Conservation (phyloP, 225 moss, liverwort and hornwort species). For the Asterella californica region DNA sequence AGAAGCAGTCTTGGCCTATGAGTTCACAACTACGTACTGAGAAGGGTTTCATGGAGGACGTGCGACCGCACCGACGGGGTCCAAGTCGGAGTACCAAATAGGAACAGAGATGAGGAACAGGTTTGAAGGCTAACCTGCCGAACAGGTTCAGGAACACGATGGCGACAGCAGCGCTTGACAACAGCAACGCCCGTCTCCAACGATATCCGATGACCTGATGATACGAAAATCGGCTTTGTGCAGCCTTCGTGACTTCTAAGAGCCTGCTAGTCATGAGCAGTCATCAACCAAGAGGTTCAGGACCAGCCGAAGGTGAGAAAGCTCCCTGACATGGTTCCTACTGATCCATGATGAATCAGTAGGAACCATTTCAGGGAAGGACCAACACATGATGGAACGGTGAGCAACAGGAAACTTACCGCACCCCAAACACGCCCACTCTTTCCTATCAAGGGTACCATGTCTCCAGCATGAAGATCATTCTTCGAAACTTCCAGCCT, state of each 20-base stretch:
- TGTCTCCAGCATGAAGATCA: conserved; percentile 60
- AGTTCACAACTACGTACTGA: not conserved
- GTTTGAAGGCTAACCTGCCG: conserved; percentile 59
- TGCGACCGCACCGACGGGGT: not conserved
- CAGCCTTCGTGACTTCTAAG: conserved; percentile 82
- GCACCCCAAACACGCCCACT: conserved; percentile 90
- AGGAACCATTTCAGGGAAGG: not conserved
- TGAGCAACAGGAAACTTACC: conserved; percentile 39
- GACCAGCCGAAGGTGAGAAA: not conserved
- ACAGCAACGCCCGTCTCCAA: conserved; percentile 75
- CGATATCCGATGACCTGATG: conserved; percentile 83
- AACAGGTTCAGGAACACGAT: conserved; percentile 95
- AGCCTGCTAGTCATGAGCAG: conserved; percentile 48
- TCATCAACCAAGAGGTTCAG: not conserved
- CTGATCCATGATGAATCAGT: not conserved
- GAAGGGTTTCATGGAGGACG: not conserved
- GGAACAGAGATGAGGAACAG: not conserved
- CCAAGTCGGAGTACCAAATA: not conserved
- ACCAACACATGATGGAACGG: not conserved
- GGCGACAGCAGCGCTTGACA: conserved; percentile 63
- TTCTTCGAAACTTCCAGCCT: conserved; percentile 60
- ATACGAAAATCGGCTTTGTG: conserved; percentile 81
- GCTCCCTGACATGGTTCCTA: too few species aligned
- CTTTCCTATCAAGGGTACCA: conserved; percentile 73
- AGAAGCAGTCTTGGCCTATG: not conserved